Evolutionary conservation across 2,329 filamentous ascomycete species (phyloP).

Genomic region (Xylaria multiplex): DNA sequence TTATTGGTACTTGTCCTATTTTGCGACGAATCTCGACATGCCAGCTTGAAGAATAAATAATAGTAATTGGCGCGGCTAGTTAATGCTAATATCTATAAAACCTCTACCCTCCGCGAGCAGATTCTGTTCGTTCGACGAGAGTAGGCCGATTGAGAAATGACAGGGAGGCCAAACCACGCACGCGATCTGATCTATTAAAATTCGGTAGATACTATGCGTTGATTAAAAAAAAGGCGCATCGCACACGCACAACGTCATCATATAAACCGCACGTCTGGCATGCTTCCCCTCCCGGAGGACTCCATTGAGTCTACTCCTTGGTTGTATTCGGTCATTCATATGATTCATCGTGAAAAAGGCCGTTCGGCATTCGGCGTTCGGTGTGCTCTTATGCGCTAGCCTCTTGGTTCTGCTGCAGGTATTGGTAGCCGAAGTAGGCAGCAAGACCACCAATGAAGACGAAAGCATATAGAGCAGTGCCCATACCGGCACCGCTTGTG

Average conservation of each 20-base stretch:
- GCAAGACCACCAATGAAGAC: constrained; percentile 79
- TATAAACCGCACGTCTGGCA: constrained; percentile 31
- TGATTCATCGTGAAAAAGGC: constrained; percentile 18
- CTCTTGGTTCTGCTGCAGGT: constrained; percentile 75
- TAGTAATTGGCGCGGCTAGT: constrained; percentile 25
- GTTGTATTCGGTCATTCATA: constrained; percentile 14
- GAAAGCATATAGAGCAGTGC: constrained; percentile 83
- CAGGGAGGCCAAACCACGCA: constrained; percentile 34
- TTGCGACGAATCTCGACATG: not conserved
- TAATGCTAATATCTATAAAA: constrained; percentile 32
- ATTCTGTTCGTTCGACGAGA: constrained; percentile 17
- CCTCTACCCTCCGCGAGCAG: constrained; percentile 17
- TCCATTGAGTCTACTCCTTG: constrained; percentile 29
- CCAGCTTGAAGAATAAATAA: constrained; percentile 6
- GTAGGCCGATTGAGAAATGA: constrained; percentile 32
- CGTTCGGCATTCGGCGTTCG: not conserved
- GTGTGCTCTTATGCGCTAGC: constrained; percentile 40
- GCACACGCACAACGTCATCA: constrained; percentile 35
- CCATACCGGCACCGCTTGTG: constrained; percentile 66
- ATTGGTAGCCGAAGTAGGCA: constrained; percentile 87
- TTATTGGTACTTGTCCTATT: not conserved
- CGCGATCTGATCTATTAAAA: constrained; percentile 41
- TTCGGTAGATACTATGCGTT: constrained; percentile 38
- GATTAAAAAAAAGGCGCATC: constrained; percentile 35
- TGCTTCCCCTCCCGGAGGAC: constrained; percentile 32